These are phyloP conservation scores for Cordyceps militaris DNA, from an alignment of 2,329 filamentous ascomycete species.

Conservation along the genomic window DNA sequence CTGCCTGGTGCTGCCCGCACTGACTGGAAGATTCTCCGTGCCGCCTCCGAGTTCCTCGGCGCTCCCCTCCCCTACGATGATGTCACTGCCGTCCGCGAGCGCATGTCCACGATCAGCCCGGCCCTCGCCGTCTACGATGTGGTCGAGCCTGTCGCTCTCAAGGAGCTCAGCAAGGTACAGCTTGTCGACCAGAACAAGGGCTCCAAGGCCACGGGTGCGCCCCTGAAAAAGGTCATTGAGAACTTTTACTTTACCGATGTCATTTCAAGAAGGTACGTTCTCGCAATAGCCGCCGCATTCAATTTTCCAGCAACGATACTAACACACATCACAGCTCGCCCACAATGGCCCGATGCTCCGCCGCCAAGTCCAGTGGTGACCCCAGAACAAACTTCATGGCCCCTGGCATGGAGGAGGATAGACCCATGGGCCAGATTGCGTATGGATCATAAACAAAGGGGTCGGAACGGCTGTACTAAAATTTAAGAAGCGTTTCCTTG, in stretches of 20 bases:
- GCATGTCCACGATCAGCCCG: slow-evolving; percentile 92
- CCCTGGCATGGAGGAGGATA: slow-evolving; percentile 57
- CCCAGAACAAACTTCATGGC: slow-evolving; percentile 75
- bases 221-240: slow-evolving; percentile 79
- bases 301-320: slow-evolving; percentile 16
- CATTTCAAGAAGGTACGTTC: slow-evolving; percentile 82
- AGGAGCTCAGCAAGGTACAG: slow-evolving; percentile 81
- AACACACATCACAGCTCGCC: slow-evolving; percentile 59
- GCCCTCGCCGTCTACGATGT: slow-evolving; percentile 85
- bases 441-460: slow-evolving; percentile 43
- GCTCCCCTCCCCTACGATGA: slow-evolving; percentile 88
- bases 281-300: not conserved
- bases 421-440: slow-evolving; percentile 53
- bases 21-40: slow-evolving; percentile 98
- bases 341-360: slow-evolving; percentile 96
- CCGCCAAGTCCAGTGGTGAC: slow-evolving; percentile 77
- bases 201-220: slow-evolving; percentile 59
- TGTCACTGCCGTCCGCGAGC: slow-evolving; percentile 78
- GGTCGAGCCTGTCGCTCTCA: slow-evolving; percentile 71
- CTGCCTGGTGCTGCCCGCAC: slow-evolving; percentile 84
- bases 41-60: slow-evolving; percentile 83
- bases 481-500: slow-evolving; percentile 29
- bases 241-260: slow-evolving; percentile 98
- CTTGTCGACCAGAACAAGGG: slow-evolving; percentile 96
- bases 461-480: slow-evolving; percentile 25